These are phyloP conservation scores for Quercus tomentella DNA, from an alignment of 331 rosid genomes.

Conservation along the genomic window DNA sequence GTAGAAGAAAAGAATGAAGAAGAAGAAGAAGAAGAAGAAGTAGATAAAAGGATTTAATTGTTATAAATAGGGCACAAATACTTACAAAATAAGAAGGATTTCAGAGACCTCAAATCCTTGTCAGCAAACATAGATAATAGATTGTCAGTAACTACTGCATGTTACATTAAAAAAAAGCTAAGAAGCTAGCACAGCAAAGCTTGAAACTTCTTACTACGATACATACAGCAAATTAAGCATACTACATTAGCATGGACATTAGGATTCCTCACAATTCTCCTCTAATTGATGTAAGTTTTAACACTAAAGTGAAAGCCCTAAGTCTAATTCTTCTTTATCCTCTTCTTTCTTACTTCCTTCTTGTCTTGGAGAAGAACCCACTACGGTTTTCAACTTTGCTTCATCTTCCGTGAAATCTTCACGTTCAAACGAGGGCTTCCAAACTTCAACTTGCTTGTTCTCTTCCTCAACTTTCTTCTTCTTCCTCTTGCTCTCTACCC, in stretches of 20 bases:
- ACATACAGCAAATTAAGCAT: too few relatives aligned
- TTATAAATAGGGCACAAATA: too few relatives aligned
- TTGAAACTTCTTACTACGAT: too few relatives aligned
- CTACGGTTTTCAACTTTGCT: neutral
- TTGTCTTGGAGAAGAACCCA: neutral
- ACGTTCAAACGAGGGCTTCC: conserved; percentile 12
- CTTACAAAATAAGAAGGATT: too few relatives aligned
- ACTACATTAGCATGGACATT: neutral
- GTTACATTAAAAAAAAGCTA: too few relatives aligned
- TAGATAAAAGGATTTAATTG: too few relatives aligned
- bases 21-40: too few relatives aligned
- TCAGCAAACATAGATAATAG: too few relatives aligned
- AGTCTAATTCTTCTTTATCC: neutral
- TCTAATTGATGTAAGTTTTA: neutral
- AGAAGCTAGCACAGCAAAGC: too few relatives aligned
- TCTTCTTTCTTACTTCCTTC: neutral
- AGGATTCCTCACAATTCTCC: neutral
- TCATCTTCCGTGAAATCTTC: neutral
- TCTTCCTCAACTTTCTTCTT: neutral
- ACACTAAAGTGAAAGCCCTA: neutral
- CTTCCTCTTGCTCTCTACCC: neutral
- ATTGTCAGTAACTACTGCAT: too few relatives aligned
- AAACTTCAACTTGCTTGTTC: neutral
- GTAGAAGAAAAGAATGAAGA: too few relatives aligned
- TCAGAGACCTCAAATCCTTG: too few relatives aligned